Conservation (phyloP, 148 eudicot species). For the Mesembryanthemum crystallinum region DNA sequence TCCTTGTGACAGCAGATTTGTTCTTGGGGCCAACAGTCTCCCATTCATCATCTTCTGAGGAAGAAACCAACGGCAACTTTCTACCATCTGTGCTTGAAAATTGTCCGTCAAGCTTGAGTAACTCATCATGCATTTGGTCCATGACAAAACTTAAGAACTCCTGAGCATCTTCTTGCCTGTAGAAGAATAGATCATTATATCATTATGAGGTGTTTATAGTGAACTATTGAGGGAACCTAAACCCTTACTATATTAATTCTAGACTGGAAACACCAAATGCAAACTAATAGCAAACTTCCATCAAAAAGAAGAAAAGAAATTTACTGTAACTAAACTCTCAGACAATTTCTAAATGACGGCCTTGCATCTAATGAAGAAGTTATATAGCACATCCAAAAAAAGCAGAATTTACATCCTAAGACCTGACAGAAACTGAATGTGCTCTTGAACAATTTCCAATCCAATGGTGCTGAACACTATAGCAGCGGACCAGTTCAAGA, state of each 20-base stretch:
- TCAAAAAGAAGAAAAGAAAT: no score
- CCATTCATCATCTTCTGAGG: slow-evolving; percentile 85
- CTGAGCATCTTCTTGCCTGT: slow-evolving; percentile 99
- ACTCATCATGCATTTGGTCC: slow-evolving; percentile 96
- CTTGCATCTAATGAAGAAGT: slow-evolving; percentile 2
- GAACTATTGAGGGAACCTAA: neutral
- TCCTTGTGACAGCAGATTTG: slow-evolving; percentile 80
- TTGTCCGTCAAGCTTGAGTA: slow-evolving; percentile 79
- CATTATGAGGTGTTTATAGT: neutral
- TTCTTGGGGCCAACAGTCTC: slow-evolving; percentile 88
- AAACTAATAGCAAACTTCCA: neutral
- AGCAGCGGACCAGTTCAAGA: neutral
- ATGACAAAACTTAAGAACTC: slow-evolving; percentile 89
- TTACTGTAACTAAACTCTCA: neutral
- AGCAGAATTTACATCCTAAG: neutral
- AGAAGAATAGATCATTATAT: slow-evolving; percentile 16
- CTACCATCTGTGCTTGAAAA: slow-evolving; percentile 38
- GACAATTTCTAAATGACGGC: neutral
- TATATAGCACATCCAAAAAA: neutral
- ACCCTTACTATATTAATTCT: neutral
- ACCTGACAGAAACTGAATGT: neutral
- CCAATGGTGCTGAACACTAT: neutral
- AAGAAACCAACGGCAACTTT: slow-evolving; percentile 57
- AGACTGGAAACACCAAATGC: neutral
- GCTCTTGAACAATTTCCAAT: neutral